A percentile compares a stretch with the other conserved stretches of the same genome.
These are phyloP conservation scores for Claviceps sp. DNA, from an alignment of 2,329 filamentous ascomycete species.

Conservation along the genomic window DNA sequence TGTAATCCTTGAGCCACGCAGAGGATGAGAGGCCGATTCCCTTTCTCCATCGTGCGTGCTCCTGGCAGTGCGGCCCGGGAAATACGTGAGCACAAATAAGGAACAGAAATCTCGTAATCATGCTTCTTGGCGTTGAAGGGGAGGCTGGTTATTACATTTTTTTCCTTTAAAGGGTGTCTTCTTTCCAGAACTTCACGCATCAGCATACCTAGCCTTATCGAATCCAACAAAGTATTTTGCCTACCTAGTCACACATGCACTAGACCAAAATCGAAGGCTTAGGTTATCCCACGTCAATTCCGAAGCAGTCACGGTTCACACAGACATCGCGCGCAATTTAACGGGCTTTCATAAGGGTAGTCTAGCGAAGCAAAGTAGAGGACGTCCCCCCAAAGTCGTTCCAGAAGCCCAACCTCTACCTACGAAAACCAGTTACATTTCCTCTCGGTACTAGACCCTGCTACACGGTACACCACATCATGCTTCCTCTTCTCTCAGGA, in stretches of 20 bases:
- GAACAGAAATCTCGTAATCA: neutral
- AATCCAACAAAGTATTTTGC: neutral
- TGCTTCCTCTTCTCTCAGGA: too few species aligned
- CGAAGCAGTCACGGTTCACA: too few species aligned
- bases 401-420: too few species aligned
- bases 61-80: slow-evolving; percentile 33
- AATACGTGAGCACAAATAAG: neutral
- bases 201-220: neutral
- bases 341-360: too few species aligned
- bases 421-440: too few species aligned
- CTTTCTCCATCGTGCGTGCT: slow-evolving; percentile 35
- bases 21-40: slow-evolving; percentile 27
- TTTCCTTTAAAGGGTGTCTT: neutral
- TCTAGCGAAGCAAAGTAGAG: too few species aligned
- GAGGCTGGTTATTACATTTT: neutral
- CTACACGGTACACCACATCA: too few species aligned
- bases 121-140: neutral
- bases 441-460: too few species aligned
- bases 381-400: too few species aligned
- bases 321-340: too few species aligned
- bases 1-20: slow-evolving; percentile 15
- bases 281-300: too few species aligned
- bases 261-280: too few species aligned
- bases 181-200: neutral
- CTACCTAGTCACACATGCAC: neutral